Percentiles rank a stretch among this genome's conserved stretches.
Evolutionary conservation across 495 filamentous ascomycete genomes (phyloP).

Genomic region (Platismatia glauca): DNA sequence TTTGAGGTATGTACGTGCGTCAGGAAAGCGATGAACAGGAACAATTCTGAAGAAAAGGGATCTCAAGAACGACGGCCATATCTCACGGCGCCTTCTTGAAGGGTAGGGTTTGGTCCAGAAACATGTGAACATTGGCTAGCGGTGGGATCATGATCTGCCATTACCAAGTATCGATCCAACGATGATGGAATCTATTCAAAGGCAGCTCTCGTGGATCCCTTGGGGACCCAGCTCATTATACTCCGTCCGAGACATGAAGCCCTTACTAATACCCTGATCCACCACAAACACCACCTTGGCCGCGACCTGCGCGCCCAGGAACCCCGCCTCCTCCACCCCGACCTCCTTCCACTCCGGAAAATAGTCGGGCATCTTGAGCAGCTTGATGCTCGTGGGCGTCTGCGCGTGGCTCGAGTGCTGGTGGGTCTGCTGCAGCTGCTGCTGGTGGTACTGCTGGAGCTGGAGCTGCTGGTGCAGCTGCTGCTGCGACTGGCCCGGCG

Average conservation of each 20-base stretch:
- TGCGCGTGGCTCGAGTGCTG: constrained; percentile 75
- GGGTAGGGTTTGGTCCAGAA: too few relatives aligned
- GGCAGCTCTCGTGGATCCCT: constrained; percentile 51
- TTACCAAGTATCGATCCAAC: background rate
- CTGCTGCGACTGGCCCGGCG: constrained; percentile 22
- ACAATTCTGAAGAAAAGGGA: too few relatives aligned
- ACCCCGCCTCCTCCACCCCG: constrained; percentile 64
- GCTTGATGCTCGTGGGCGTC: constrained; percentile 78
- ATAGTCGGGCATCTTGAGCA: constrained; percentile 71
- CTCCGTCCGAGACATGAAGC: constrained; percentile 62
- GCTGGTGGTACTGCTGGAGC: constrained; percentile 40
- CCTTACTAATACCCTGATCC: constrained; percentile 61
- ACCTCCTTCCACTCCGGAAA: constrained; percentile 90
- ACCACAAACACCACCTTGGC: constrained; percentile 66
- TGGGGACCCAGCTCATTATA: constrained; percentile 71
- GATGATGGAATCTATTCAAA: background rate
- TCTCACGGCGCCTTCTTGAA: too few relatives aligned
- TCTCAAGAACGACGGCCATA: too few relatives aligned
- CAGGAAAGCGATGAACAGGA: too few relatives aligned
- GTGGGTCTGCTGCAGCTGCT: constrained; percentile 29
- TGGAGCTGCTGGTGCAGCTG: constrained; percentile 23
- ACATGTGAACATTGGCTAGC: background rate
- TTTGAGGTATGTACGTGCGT: too few relatives aligned
- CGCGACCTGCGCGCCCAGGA: constrained; percentile 72
- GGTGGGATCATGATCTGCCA: background rate